These are phyloP conservation scores for Ogataea sp. DNA, from an alignment of 805 yeast genomes.

Conservation along the genomic window DNA sequence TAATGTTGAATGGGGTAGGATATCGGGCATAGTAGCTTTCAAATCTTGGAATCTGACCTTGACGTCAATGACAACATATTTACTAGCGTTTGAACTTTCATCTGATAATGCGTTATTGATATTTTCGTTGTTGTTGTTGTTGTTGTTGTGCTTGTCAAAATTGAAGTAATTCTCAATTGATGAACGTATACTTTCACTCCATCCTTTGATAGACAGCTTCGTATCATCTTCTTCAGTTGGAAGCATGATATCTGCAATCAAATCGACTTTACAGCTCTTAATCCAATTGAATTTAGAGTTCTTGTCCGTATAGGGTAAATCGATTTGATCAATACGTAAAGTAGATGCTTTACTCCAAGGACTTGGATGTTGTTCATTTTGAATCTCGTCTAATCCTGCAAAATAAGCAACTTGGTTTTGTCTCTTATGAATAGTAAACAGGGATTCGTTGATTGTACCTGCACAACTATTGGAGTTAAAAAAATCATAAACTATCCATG, in stretches of 20 bases:
- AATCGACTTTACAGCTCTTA: conserved; percentile 59
- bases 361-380: conserved; percentile 6
- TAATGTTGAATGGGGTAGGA: conserved; percentile 41
- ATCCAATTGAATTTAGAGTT: conserved; percentile 61
- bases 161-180: not conserved
- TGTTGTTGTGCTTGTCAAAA: not conserved
- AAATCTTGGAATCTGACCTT: conserved; percentile 57
- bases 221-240: conserved; percentile 41
- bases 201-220: not conserved
- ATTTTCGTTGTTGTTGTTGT: no score
- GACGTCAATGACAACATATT: conserved; percentile 61
- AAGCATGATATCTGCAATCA: conserved; percentile 64
- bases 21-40: conserved; percentile 44
- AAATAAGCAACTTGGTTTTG: conserved; percentile 49
- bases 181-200: not conserved
- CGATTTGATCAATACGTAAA: conserved; percentile 31
- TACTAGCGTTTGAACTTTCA: conserved; percentile 7
- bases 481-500: conserved; percentile 54
- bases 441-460: conserved; percentile 67
- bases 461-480: conserved; percentile 63
- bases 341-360: conserved; percentile 47
- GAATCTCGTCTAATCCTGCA: conserved; percentile 23
- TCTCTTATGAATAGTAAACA: conserved; percentile 70
- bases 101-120: no score
- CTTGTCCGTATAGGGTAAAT: conserved; percentile 20